Conservation (phyloP, 305 asterid species). For the Fraxinus albicans region DNA sequence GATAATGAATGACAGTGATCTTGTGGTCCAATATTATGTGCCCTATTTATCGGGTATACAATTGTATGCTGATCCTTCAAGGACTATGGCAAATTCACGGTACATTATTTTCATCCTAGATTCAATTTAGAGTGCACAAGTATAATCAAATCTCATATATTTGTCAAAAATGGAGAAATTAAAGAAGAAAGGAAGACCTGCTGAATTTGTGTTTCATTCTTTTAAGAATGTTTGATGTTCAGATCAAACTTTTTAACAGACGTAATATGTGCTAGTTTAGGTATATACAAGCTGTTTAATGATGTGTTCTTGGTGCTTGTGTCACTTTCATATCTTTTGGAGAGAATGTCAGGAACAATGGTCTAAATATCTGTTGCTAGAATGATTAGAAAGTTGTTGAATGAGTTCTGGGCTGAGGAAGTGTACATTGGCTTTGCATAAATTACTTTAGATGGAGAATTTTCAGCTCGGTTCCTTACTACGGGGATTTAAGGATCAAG, state of each 20-base stretch:
- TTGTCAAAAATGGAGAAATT: neutral
- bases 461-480: neutral
- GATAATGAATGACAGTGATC: slow-evolving; percentile 25
- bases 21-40: neutral
- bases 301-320: neutral
- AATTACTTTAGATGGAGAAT: neutral
- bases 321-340: neutral
- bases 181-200: neutral
- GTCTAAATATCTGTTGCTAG: neutral
- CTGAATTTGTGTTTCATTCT: neutral
- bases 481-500: neutral
- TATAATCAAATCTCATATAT: neutral
- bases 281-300: neutral
- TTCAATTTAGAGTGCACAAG: neutral
- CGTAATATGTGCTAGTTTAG: neutral
- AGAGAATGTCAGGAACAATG: neutral
- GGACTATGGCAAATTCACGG: slow-evolving; percentile 64
- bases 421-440: neutral
- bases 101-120: slow-evolving; percentile 29
- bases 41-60: neutral
- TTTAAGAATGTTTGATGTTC: neutral
- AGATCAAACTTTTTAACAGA: neutral
- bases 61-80: slow-evolving; percentile 44
- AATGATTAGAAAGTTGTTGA: neutral
- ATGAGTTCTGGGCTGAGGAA: neutral